Percentiles rank a stretch among this genome's conserved stretches.
Conservation (phyloP, 441 rosid species). For the Melastoma candidum region DNA sequence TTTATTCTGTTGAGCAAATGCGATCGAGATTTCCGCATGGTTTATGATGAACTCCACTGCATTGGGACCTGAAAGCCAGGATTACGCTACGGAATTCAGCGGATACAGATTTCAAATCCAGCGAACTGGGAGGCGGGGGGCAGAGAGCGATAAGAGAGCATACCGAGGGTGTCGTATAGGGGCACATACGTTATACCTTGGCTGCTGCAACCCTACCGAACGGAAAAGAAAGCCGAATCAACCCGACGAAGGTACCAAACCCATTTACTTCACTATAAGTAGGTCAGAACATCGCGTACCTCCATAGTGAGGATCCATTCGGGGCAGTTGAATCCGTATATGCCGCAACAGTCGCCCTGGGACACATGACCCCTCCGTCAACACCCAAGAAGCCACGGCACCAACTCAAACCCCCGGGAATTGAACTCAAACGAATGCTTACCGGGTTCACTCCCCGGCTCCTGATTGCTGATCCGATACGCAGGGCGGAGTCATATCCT, state of each 20-base stretch:
- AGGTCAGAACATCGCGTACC: constrained; percentile 24
- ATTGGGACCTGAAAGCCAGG: constrained; percentile 42
- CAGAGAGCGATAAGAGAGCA: background rate
- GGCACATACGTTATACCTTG: constrained; percentile 80
- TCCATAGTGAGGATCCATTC: constrained; percentile 82
- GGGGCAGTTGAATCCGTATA: constrained; percentile 72
- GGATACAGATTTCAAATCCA: background rate
- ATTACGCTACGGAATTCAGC: background rate
- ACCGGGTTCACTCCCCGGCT: constrained; percentile 61
- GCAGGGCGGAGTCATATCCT: constrained; percentile 49
- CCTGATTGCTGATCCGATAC: constrained; percentile 68
- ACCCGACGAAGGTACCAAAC: too few species aligned
- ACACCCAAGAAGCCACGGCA: background rate
- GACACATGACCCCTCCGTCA: background rate
- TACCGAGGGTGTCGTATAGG: constrained; percentile 82
- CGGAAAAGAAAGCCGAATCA: background rate
- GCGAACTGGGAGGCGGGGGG: too few species aligned
- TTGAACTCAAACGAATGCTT: constrained; percentile 14
- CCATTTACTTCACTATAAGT: too few species aligned
- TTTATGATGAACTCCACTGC: constrained; percentile 88
- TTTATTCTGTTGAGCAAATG: constrained; percentile 71
- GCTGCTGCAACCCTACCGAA: constrained; percentile 66
- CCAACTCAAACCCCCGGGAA: background rate
- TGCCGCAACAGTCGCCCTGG: constrained; percentile 82
- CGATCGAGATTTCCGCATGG: constrained; percentile 78